Evolutionary conservation across 345 rosid genomes (phyloP), one percentile per base, ranked within the genome.

Genomic region (Barbarea vulgaris): DNA sequence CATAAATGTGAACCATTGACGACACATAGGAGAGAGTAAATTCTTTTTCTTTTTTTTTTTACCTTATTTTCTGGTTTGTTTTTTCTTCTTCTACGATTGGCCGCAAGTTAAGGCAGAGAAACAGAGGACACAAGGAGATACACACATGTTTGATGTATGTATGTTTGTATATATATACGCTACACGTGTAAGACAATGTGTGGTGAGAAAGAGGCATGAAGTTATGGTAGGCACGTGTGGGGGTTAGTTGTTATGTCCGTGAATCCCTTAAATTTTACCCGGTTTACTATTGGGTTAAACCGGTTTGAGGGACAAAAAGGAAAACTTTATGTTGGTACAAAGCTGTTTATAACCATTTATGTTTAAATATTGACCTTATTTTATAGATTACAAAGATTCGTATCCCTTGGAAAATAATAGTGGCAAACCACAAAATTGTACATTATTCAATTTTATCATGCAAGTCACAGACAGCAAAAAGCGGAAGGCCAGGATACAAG

Each of bases 211-310:
- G 12, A 53, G 11, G 10, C 30, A 39, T 48, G 27, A 66, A 69
- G 64, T 78, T 65, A 66, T 66, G 77, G 70, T 42, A 66, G 13
- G 58, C 81, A 72, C 73, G 77, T 58, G 69, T 39, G 63, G 10
- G 10, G 53, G 56, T 62, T 56, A 37, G 58, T 47, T 6, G 39
- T 55, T 2, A 28, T 28, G n/a, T 64, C 57, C 30, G 5, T 53
- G 24, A 24, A 52, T 76, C 21, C 10, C 10, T 50, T 68, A 0
- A 66, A 15, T 9, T 9, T 48, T 14, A 25, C 52, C 53, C 44
- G 61, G 67, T 46, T 46, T 64, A 64, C 19, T 60, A 0, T 36
- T 60, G 12, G 13, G 27, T 28, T 44, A 6, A 44, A 18, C 31
- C 64, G 44, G 51, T 54, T 13, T 21, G 12, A 21, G 7, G 10